These are phyloP conservation scores for Rubia yunnanensis DNA, from an alignment of 257 asterid species.

Conservation along the genomic window DNA sequence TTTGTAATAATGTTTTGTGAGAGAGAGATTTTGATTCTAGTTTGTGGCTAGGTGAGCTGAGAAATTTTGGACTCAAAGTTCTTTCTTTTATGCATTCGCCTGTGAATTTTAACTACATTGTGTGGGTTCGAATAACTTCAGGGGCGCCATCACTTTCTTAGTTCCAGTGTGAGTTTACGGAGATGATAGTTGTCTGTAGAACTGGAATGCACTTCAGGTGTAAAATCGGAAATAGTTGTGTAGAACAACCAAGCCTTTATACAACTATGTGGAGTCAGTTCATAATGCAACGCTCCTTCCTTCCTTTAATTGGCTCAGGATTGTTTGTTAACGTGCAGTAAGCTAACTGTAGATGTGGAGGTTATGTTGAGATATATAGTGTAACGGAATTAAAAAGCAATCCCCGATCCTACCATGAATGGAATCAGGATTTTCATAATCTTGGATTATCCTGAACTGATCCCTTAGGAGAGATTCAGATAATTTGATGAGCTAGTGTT, in stretches of 20 bases:
- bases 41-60: neutral
- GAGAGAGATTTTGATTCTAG: neutral
- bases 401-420: neutral
- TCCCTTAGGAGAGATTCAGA: neutral
- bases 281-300: too few species aligned
- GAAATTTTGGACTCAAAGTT: neutral
- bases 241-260: too few species aligned
- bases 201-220: neutral
- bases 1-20: neutral
- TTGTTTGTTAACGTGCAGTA: neutral
- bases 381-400: neutral
- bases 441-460: neutral
- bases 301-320: neutral
- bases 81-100: constrained; percentile 2
- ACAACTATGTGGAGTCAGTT: too few species aligned
- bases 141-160: neutral
- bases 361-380: neutral
- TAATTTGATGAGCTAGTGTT: neutral
- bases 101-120: neutral
- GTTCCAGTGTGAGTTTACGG: neutral
- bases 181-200: neutral
- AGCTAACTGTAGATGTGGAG: neutral
- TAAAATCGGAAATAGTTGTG: neutral
- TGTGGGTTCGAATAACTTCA: neutral
- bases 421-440: neutral